These are phyloP conservation scores for Chrysanthemum seticuspe DNA, from an alignment of 129 eudicot genomes.

Conservation along the genomic window DNA sequence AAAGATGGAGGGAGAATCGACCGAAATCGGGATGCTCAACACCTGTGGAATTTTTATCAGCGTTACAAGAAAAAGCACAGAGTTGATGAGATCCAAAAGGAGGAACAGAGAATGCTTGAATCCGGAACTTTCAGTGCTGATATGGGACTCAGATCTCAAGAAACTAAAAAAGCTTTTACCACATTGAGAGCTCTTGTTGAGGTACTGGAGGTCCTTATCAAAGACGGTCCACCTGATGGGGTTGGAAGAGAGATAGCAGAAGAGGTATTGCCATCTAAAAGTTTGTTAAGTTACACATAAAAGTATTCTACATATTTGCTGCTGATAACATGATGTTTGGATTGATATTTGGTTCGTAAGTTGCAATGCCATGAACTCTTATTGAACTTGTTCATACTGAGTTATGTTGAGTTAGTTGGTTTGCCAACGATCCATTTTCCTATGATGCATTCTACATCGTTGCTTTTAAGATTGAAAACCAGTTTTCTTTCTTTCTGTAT, in stretches of 20 bases:
- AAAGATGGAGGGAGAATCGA: constrained; percentile 79
- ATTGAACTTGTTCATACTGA: too few species aligned
- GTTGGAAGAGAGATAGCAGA: constrained; percentile 66
- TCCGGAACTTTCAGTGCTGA: constrained; percentile 80
- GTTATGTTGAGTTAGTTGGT: too few species aligned
- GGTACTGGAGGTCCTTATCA: constrained; percentile 86
- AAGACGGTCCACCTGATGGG: constrained; percentile 71
- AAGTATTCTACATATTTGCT: constrained; percentile 2
- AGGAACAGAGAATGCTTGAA: constrained; percentile 75
- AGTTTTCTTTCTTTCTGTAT: background rate
- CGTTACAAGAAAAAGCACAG: constrained; percentile 71
- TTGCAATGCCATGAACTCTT: too few species aligned
- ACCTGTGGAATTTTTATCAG: constrained; percentile 82
- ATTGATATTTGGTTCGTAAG: too few species aligned
- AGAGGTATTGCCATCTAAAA: constrained; percentile 49
- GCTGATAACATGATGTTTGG: background rate
- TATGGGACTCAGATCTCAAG: constrained; percentile 58
- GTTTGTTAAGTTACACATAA: too few species aligned
- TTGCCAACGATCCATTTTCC: too few species aligned
- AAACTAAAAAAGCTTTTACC: constrained; percentile 74
- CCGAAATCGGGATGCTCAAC: constrained; percentile 79
- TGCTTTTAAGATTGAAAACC: too few species aligned
- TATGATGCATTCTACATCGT: too few species aligned
- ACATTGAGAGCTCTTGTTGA: constrained; percentile 95
- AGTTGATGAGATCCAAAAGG: constrained; percentile 82